Conservation (phyloP, 176 grass and related monocot genomes). For the Ensete glaucum region DNA sequence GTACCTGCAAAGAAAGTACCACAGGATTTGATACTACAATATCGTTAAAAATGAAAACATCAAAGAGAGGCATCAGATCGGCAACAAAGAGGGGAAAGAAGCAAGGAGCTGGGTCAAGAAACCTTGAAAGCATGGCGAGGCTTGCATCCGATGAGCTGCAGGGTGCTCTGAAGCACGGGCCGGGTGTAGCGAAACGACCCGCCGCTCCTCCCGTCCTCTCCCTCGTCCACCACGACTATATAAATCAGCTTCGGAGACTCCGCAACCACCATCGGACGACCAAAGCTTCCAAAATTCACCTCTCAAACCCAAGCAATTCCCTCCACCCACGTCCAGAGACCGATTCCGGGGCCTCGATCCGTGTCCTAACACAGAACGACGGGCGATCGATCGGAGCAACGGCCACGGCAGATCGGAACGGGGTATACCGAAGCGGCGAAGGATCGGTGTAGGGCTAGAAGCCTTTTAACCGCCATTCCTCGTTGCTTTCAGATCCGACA, state of each 20-base stretch:
- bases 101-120: not conserved
- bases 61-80: not conserved
- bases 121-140: slow-evolving; percentile 89
- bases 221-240: slow-evolving; percentile 71
- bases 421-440: not conserved
- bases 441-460: no score
- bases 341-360: not conserved
- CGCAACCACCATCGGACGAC: not conserved
- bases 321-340: not conserved
- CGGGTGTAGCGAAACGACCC: slow-evolving; percentile 83
- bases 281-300: not conserved
- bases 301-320: not conserved
- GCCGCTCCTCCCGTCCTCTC: not conserved
- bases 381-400: not conserved
- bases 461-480: no score
- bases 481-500: no score
- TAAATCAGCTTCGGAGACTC: slow-evolving; percentile 59
- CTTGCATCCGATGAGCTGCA: slow-evolving; percentile 95
- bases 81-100: slow-evolving; percentile 3
- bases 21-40: not conserved
- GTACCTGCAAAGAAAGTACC: not conserved
- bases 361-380: not conserved
- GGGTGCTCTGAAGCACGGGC: slow-evolving; percentile 68
- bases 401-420: not conserved
- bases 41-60: slow-evolving; percentile 4